A percentile compares a stretch with the other conserved stretches of the same genome.
phyloP scores from a whole-genome alignment of 2,329 filamentous ascomycete genomes.

The Penicillium sp. region DNA sequence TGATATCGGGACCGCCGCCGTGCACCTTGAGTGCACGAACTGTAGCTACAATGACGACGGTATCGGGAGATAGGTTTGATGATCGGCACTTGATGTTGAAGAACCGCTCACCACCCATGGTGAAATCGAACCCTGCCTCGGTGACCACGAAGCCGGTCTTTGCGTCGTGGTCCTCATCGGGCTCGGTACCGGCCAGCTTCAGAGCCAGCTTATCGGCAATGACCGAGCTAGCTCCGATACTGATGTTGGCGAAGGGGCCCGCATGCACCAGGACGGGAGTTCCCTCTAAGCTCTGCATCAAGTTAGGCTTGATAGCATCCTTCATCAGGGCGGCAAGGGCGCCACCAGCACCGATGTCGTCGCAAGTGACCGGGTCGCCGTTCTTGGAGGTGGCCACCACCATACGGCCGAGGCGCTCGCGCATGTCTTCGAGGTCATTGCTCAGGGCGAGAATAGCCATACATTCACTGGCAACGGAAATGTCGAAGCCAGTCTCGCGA shows the following conservation, averaged over 20 bases:
- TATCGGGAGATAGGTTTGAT: conserved; percentile 86
- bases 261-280: conserved; percentile 97
- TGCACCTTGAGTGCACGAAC: conserved; percentile 95
- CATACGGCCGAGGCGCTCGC: conserved; percentile 90
- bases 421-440: conserved; percentile 80
- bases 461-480: conserved; percentile 93
- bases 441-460: conserved; percentile 97
- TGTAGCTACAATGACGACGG: conserved; percentile 91
- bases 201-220: conserved; percentile 91
- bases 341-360: conserved; percentile 89
- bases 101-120: conserved; percentile 98
- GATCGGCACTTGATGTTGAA: conserved; percentile 99
- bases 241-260: conserved; percentile 96
- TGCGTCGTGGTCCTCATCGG: conserved; percentile 74
- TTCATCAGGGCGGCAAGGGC: conserved; percentile 93
- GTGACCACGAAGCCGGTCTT: conserved; percentile 93
- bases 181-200: conserved; percentile 91
- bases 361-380: conserved; percentile 90
- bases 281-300: conserved; percentile 97
- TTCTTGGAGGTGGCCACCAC: conserved; percentile 81
- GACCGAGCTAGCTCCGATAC: conserved; percentile 92
- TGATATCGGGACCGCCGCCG: conserved; percentile 90
- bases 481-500: conserved; percentile 91
- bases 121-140: conserved; percentile 98
- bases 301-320: conserved; percentile 96